Conservation (phyloP, 139 green algal species). For the Chlamydomonas sp. region DNA sequence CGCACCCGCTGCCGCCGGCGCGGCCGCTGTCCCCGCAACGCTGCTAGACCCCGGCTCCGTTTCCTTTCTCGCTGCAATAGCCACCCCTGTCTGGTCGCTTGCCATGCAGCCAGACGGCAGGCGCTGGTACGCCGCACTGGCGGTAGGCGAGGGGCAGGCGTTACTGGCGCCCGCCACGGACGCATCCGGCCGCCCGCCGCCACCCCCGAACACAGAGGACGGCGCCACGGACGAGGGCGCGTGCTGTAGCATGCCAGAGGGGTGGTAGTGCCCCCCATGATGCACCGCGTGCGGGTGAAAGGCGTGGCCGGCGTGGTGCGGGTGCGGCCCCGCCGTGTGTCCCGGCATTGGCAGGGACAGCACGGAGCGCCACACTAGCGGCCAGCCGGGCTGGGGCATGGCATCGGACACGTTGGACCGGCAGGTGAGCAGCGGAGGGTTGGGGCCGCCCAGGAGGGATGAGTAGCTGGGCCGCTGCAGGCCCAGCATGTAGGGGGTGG, state of each 20-base stretch:
- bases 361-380: slow-evolving; percentile 12
- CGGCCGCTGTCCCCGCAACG: background rate
- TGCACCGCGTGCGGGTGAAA: background rate
- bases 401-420: slow-evolving; percentile 5
- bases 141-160: slow-evolving; percentile 9
- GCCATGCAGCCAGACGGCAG: background rate
- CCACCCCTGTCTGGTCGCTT: too few species aligned
- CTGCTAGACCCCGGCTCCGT: background rate
- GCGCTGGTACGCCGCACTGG: slow-evolving; percentile 6
- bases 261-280: background rate
- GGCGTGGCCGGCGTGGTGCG: too few species aligned
- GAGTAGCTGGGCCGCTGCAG: slow-evolving; percentile 15
- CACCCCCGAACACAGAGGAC: background rate
- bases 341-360: slow-evolving; percentile 1
- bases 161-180: background rate
- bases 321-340: too few species aligned
- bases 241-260: too few species aligned
- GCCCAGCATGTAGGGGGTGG: slow-evolving; percentile 40
- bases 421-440: background rate
- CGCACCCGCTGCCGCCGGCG: too few species aligned
- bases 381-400: background rate
- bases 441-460: background rate
- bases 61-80: too few species aligned
- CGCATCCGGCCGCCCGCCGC: background rate
- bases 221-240: background rate